A percentile compares a stretch with the other conserved stretches of the same genome.
Conservation (phyloP, 495 filamentous ascomycete genomes). For the Cercophora sp. region DNA sequence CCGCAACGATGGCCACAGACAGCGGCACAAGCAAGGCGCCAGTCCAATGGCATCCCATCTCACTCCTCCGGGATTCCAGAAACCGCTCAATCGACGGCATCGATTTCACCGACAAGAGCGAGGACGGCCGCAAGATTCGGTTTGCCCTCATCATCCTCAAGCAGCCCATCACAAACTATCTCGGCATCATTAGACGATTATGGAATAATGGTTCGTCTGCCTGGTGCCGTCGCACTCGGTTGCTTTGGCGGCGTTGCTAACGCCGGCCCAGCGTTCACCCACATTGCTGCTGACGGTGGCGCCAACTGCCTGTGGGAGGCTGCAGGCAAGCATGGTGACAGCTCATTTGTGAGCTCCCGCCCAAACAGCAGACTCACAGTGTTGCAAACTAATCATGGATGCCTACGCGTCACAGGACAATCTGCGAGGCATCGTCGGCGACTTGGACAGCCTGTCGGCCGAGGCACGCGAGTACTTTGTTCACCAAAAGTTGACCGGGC, state of each 20-base stretch:
- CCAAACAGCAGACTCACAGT: too few species aligned
- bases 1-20: conserved; percentile 2
- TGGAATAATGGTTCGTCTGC: conserved; percentile 55
- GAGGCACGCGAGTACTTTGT: conserved; percentile 58
- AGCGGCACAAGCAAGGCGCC: not conserved
- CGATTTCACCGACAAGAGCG: not conserved
- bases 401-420: conserved; percentile 39
- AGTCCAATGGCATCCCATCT: conserved; percentile 29
- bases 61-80: conserved; percentile 16
- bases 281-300: conserved; percentile 84
- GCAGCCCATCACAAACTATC: conserved; percentile 60
- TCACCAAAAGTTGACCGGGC: conserved; percentile 7
- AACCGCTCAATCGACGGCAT: not conserved
- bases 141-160: conserved; percentile 69
- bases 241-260: too few species aligned
- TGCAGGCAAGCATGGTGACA: conserved; percentile 21
- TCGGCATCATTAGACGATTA: conserved; percentile 43
- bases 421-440: conserved; percentile 73
- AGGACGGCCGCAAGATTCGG: not conserved
- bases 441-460: conserved; percentile 75
- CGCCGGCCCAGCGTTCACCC: conserved; percentile 57
- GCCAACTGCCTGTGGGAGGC: conserved; percentile 74
- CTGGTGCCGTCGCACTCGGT: too few species aligned
- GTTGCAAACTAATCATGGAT: not conserved
- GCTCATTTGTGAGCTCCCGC: conserved; percentile 20